Conservation (phyloP, 75 land plant species). For the Pinus albicaulis region DNA sequence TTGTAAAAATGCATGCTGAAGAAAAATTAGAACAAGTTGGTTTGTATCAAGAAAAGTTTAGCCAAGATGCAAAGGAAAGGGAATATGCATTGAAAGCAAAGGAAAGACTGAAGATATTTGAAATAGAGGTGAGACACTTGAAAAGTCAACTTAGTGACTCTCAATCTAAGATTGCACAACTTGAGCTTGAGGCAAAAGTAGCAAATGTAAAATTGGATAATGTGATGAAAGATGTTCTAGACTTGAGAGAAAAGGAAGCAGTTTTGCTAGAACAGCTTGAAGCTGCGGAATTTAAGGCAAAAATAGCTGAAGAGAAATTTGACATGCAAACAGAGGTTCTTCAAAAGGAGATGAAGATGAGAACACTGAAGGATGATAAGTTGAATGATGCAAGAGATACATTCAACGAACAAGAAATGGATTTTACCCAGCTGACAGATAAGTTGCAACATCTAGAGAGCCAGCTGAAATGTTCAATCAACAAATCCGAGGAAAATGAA, state of each 20-base stretch:
- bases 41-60: background rate
- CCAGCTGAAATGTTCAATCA: background rate
- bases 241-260: conserved; percentile 34
- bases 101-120: conserved; percentile 38
- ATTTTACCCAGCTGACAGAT: conserved; percentile 36
- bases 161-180: conserved; percentile 32
- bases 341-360: conserved; percentile 33
- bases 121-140: conserved; percentile 29
- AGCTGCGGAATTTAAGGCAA: conserved; percentile 21
- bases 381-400: conserved; percentile 35
- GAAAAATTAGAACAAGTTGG: conserved; percentile 5
- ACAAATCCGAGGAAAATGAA: background rate
- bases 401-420: conserved; percentile 29
- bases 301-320: conserved; percentile 18
- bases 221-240: conserved; percentile 18
- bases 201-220: conserved; percentile 34
- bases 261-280: conserved; percentile 21
- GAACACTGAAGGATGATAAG: conserved; percentile 44
- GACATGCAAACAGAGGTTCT: conserved; percentile 24
- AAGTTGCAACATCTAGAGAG: conserved; percentile 47
- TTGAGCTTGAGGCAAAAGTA: conserved; percentile 19
- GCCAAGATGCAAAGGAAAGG: background rate
- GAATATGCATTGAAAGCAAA: conserved; percentile 24
- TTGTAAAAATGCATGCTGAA: background rate
- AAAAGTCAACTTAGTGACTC: conserved; percentile 20